A percentile compares a stretch with the other conserved stretches of the same genome.
Evolutionary conservation across 306 rosid species (phyloP).

Genomic region (Cyclanthera cordifolia): DNA sequence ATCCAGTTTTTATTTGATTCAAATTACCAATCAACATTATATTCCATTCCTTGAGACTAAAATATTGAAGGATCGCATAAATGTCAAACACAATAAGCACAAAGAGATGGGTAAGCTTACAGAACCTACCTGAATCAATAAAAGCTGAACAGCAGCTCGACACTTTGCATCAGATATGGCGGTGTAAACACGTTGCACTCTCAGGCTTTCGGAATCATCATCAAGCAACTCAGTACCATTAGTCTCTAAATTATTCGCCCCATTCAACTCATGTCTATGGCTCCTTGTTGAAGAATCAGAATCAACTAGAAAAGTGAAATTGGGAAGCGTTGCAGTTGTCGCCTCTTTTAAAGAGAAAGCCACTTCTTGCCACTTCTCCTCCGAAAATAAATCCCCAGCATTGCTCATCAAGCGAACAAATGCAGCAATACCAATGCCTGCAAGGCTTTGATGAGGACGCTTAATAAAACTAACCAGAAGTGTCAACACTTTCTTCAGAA

Average conservation of each 20-base stretch:
- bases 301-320: conserved; percentile 51
- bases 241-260: conserved; percentile 38
- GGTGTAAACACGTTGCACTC: conserved; percentile 36
- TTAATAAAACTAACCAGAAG: conserved; percentile 86
- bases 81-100: not conserved
- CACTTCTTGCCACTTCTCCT: conserved; percentile 96
- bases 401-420: conserved; percentile 95
- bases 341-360: conserved; percentile 76
- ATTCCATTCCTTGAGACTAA: no score
- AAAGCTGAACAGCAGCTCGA: conserved; percentile 93
- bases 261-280: conserved; percentile 28
- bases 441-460: conserved; percentile 97
- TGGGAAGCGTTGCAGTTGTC: conserved; percentile 75
- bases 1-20: no score
- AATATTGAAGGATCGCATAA: no score
- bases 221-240: conserved; percentile 33
- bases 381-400: conserved; percentile 80
- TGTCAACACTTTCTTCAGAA: conserved; percentile 69
- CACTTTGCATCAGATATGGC: conserved; percentile 65
- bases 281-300: conserved; percentile 27
- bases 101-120: not conserved
- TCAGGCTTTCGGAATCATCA: conserved; percentile 36
- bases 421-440: conserved; percentile 97
- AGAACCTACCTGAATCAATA: conserved; percentile 76
- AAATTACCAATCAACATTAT: no score